These are phyloP conservation scores for Saccharum officinarum DNA, from an alignment of 176 grass and related monocot genomes.

Conservation along the genomic window DNA sequence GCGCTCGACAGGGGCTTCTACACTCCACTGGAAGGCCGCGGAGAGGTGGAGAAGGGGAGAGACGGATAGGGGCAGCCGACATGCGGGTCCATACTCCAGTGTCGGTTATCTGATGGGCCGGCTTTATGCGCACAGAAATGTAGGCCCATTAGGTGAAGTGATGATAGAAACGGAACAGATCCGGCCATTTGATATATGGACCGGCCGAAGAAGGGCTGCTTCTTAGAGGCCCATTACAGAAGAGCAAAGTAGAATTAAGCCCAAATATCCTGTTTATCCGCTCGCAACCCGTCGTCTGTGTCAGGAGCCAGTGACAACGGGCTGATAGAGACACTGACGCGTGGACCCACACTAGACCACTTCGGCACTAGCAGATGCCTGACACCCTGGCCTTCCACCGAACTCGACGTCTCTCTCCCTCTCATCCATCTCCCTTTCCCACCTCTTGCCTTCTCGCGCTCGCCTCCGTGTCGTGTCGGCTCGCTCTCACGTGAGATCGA, in stretches of 20 bases:
- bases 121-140: background rate
- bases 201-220: background rate
- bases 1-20: background rate
- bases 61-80: background rate
- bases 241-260: background rate
- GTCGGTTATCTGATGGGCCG: background rate
- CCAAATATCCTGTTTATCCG: background rate
- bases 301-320: background rate
- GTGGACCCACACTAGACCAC: background rate
- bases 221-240: background rate
- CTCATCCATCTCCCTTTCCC: background rate
- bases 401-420: conserved; percentile 15
- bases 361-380: background rate
- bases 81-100: background rate
- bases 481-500: conserved; percentile 38
- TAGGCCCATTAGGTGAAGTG: background rate
- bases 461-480: background rate
- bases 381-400: background rate
- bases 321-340: background rate
- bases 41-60: background rate
- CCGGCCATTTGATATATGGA: background rate
- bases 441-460: conserved; percentile 16
- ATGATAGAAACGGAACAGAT: too few relatives aligned
- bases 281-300: background rate
- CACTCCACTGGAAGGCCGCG: background rate